Evolutionary conservation across 176 grass and related monocot species (phyloP).

Genomic region (Zizania latifolia): DNA sequence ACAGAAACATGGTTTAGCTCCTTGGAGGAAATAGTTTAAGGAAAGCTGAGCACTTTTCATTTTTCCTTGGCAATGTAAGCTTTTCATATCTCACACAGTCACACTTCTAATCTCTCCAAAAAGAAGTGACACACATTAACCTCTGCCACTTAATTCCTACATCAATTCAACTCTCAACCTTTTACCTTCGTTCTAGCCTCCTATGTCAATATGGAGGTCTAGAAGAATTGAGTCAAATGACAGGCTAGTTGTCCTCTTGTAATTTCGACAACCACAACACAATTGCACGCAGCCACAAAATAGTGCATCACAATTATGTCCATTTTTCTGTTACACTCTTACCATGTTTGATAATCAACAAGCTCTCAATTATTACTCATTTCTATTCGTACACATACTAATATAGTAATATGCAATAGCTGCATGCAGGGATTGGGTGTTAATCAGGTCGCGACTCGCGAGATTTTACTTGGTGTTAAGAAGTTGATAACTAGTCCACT

Average conservation of each 20-base stretch:
- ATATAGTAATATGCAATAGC: neutral
- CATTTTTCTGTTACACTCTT: neutral
- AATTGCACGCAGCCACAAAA: neutral
- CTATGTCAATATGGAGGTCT: neutral
- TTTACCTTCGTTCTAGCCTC: neutral
- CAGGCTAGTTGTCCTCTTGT: too few relatives aligned
- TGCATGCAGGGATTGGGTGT: too few relatives aligned
- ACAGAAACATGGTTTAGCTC: neutral
- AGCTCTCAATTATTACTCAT: neutral
- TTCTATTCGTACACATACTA: neutral
- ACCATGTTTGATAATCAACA: neutral
- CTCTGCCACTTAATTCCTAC: neutral
- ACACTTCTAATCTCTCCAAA: neutral
- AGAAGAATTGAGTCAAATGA: neutral
- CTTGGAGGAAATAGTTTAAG: neutral
- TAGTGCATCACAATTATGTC: neutral
- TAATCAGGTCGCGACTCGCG: neutral
- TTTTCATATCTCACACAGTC: neutral
- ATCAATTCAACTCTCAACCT: neutral
- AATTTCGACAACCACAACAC: too few relatives aligned
- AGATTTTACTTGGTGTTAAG: too few relatives aligned
- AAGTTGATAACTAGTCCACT: too few relatives aligned
- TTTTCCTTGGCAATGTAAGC: neutral
- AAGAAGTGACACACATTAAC: neutral
- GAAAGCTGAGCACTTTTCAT: neutral